Base-by-base conservation (phyloP, 1,284 basidiomycete species). In the Heliocybe sulcata region DNA sequence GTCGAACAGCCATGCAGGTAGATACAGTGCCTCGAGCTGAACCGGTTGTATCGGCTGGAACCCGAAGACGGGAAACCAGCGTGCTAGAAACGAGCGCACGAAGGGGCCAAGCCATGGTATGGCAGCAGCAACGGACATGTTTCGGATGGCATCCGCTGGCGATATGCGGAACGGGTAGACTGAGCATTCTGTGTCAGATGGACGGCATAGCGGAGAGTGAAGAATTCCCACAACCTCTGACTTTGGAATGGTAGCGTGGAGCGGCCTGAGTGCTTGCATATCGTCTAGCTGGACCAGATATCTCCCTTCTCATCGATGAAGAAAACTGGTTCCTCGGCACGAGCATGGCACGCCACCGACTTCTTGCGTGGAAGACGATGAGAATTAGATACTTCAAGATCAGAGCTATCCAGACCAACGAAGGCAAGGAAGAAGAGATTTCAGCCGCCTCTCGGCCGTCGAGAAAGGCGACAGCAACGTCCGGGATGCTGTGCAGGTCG, bases 1-100 rank as follows among this genome's bases (percentile, higher is more conserved):
- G 59, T 82, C 80, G 31, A 84, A 67, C 29, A 82, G 67, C 84
- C 84, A 87, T 6, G 72, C 74, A 1, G 84, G 84, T 53, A 82
- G 76, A 61, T 85, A 87, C 2, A 82, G 65, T 8, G 83, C 74
- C 53, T 69, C 65, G 23, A 72, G 59, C 42, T 63, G 66, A 11
- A 59, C 62, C 27, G 72, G 72, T 50, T 57, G 64, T 2, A 68
- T 55, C 11, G 67, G 59, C 35, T 60, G 57, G 54, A 63, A 61
- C 12, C 65, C 62, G 10, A 62, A 59, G 45, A 35, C 51, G 1
- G 67, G 67, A 27, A 74, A 54, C 20, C 63, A 65, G 48, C 64
- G 66, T 55, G 60, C 66, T 55, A 63, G 63, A 42, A 65, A 11
- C 47, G 45, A 62, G 45, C 14, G 10, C 31, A 35, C 56, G 14